These are phyloP conservation scores for Leishmania tarentolae DNA, from an alignment of 208 protist species.

Conservation along the genomic window DNA sequence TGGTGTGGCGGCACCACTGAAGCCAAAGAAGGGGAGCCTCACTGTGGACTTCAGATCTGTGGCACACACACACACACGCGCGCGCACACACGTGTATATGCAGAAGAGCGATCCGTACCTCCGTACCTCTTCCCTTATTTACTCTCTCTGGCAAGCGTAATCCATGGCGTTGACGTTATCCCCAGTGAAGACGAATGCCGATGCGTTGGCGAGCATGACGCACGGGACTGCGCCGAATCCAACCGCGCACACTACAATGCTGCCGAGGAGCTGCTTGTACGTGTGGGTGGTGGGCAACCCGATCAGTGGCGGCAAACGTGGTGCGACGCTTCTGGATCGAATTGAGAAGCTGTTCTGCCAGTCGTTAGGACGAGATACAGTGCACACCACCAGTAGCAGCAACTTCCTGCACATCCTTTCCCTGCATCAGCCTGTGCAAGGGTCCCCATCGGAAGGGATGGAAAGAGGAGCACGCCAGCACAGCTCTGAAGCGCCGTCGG, in stretches of 20 bases:
- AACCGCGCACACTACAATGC: not conserved
- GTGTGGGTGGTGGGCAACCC: conserved; percentile 73
- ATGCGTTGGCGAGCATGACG: not conserved
- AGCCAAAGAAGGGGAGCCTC: not conserved
- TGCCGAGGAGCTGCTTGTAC: conserved; percentile 6
- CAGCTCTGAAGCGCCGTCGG: not conserved
- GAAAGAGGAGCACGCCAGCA: not conserved
- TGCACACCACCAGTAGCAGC: conserved; percentile 21
- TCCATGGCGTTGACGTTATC: not conserved
- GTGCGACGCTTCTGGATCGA: conserved; percentile 18
- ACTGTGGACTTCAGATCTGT: not conserved
- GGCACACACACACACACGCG: conserved; percentile 3
- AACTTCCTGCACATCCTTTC: conserved; percentile 10
- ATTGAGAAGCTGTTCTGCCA: conserved; percentile 14
- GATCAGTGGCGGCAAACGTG: conserved; percentile 46
- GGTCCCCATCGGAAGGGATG: not conserved
- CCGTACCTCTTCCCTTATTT: not conserved
- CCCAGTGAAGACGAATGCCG: not conserved
- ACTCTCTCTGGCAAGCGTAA: not conserved
- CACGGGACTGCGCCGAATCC: not conserved
- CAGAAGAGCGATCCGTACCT: not conserved
- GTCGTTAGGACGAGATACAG: conserved; percentile 5
- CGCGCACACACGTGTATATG: not conserved
- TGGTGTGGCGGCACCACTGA: not conserved
- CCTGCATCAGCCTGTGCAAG: not conserved